Conservation (phyloP, 306 rosid genomes). For the Inga oerstediana region DNA sequence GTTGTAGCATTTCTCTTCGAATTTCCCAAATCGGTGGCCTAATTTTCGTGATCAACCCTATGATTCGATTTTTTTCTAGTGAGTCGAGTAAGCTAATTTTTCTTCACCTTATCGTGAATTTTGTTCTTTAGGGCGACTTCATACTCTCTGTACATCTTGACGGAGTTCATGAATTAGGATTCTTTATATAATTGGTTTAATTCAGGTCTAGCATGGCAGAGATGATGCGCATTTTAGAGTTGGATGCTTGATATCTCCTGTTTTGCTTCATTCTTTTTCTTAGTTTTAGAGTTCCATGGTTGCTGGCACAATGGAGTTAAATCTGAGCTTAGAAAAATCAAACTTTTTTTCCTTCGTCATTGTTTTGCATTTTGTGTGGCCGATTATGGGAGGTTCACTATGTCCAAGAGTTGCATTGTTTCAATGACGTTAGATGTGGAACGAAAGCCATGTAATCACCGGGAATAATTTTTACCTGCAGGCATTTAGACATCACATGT, state of each 20-base stretch:
- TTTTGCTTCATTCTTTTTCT: constrained; percentile 5
- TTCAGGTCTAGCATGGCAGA: constrained; percentile 19
- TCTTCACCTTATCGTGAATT: not conserved
- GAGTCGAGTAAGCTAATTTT: constrained; percentile 8
- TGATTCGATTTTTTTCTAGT: not conserved
- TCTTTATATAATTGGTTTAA: constrained; percentile 17
- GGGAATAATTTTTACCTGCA: not conserved
- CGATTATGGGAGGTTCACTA: not conserved
- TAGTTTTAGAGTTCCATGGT: not conserved
- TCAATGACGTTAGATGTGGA: not conserved
- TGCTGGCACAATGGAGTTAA: not conserved
- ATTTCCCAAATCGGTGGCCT: constrained; percentile 15
- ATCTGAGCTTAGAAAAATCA: not conserved
- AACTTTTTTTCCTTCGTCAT: not conserved
- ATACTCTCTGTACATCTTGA: constrained; percentile 38
- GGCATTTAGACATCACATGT: no score
- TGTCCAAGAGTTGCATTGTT: not conserved
- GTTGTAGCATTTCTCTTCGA: constrained; percentile 16
- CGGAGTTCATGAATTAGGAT: not conserved
- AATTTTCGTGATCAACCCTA: constrained; percentile 17
- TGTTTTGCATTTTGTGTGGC: not conserved
- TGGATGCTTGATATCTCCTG: not conserved
- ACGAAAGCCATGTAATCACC: not conserved
- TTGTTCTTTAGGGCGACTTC: not conserved
- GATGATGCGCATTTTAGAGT: constrained; percentile 2